Evolutionary conservation across 208 protist genomes (phyloP), one percentile per base, ranked within the genome.

Genomic region (Wallacemonas sp.): DNA sequence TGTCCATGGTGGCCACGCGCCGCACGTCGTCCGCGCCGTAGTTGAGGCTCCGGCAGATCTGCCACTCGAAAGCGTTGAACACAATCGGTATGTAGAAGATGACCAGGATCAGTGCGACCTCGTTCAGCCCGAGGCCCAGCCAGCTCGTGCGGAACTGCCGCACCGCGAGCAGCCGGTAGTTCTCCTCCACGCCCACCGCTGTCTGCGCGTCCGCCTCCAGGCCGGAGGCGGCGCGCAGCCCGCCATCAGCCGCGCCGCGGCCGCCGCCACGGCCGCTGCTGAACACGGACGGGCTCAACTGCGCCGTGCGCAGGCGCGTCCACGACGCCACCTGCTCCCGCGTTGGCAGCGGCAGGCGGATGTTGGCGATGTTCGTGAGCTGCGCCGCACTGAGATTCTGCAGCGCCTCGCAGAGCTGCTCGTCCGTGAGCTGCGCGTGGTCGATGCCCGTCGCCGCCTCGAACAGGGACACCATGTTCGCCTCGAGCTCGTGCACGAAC

Each of bases 161-260:
- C n/a, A 75, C 63, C 2, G 70, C 63, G 31, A 65, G 25, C 16
- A 49, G 41, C 10, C 70, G 70, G 23, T 76, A 76, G 49, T 61
- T 66, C 14, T 44, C 52, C 31, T 59, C 52, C 3, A 59, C 32
- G 52, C 52, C 28, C 5, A 59, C 29, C 7, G 25, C 28, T 10
- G 52, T 28, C 29, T 59, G 12, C 11, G 48, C 48, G 8, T 5
- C 25, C 22, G 22, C 26, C 22, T 55, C 48, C 48, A n/a, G n/a
- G n/a, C n/a, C n/a, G n/a, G n/a, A n/a, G n/a, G n/a, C n/a, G n/a
- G n/a, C n/a, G n/a, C n/a, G n/a, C n/a, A n/a, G n/a, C 10, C 36
- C 36, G 36, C 36, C 36, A 41, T 7, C 36, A 41, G 36, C 36
- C 36, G 7, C 36, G 36, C 36, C 36, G 36, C 36, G 10, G 10